Conservation (phyloP, 345 rosid species). For the Brassica incana region DNA sequence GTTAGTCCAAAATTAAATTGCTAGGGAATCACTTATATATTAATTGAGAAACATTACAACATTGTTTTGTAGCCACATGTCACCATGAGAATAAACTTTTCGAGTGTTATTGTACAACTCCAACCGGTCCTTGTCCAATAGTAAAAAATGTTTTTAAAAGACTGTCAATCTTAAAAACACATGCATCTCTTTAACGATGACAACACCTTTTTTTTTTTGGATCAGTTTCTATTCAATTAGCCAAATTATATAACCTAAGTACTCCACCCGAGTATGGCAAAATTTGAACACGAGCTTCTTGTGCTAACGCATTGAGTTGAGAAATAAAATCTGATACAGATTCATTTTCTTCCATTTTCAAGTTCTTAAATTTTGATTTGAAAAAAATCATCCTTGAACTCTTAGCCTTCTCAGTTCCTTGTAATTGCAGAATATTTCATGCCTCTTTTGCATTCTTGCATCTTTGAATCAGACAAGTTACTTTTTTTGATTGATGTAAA, state of each 20-base stretch:
- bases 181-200: neutral
- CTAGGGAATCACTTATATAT: too few relatives aligned
- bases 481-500: too few relatives aligned
- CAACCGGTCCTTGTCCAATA: neutral
- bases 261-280: too few relatives aligned
- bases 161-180: neutral
- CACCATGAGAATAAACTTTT: neutral
- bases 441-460: neutral
- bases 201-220: neutral
- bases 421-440: neutral
- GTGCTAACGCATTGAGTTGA: neutral
- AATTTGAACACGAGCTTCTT: neutral
- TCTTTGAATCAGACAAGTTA: neutral
- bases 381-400: too few relatives aligned
- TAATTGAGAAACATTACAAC: too few relatives aligned
- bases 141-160: neutral
- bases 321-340: neutral
- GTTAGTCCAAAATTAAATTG: too few relatives aligned
- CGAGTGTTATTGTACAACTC: neutral
- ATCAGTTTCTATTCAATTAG: neutral
- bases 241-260: neutral
- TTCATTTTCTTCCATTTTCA: neutral
- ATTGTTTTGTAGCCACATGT: too few relatives aligned
- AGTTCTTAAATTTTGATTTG: neutral
- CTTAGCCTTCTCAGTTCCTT: too few relatives aligned